Percentiles rank a stretch among this genome's conserved stretches.
These are phyloP conservation scores for Thielaviopsis euricoi DNA, from an alignment of 2,329 filamentous ascomycete genomes.

Conservation along the genomic window DNA sequence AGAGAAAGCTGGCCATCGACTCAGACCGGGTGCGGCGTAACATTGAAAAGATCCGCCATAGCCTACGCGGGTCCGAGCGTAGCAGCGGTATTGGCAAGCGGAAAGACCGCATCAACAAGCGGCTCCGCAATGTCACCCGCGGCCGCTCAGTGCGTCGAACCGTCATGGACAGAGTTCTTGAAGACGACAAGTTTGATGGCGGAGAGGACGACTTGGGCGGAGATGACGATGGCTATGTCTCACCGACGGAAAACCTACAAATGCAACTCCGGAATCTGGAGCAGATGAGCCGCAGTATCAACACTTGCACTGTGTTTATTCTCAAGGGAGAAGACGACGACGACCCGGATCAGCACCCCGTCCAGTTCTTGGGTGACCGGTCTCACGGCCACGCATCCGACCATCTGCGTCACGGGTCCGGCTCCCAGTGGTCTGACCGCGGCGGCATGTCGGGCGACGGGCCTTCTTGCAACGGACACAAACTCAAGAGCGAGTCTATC, in stretches of 20 bases:
- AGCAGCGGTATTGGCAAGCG: not conserved
- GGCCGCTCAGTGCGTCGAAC: not conserved
- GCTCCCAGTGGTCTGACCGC: conserved; percentile 13
- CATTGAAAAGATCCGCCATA: conserved; percentile 84
- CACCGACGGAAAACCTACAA: conserved; percentile 24
- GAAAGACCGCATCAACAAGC: conserved; percentile 9
- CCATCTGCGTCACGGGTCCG: conserved; percentile 1
- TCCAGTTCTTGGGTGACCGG: conserved; percentile 51
- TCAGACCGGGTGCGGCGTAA: conserved; percentile 89
- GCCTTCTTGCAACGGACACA: conserved; percentile 37
- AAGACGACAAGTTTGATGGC: conserved; percentile 1
- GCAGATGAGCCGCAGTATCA: conserved; percentile 78
- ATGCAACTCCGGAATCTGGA: conserved; percentile 62
- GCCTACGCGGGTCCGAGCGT: conserved; percentile 6
- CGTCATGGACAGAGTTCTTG: not conserved
- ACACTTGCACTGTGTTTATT: conserved; percentile 62
- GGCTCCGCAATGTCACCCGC: not conserved
- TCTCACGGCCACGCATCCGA: conserved; percentile 27
- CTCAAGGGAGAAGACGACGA: conserved; percentile 61
- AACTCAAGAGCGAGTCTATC: conserved; percentile 57
- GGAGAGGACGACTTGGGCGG: conserved; percentile 8
- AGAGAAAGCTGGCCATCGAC: conserved; percentile 88
- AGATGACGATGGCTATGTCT: conserved; percentile 6
- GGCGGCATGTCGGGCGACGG: conserved; percentile 34
- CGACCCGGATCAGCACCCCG: conserved; percentile 64